Evolutionary conservation across 179 eudicot genomes (phyloP), one percentile per base, ranked within the genome.

Genomic region (Carnegiea gigantea): DNA sequence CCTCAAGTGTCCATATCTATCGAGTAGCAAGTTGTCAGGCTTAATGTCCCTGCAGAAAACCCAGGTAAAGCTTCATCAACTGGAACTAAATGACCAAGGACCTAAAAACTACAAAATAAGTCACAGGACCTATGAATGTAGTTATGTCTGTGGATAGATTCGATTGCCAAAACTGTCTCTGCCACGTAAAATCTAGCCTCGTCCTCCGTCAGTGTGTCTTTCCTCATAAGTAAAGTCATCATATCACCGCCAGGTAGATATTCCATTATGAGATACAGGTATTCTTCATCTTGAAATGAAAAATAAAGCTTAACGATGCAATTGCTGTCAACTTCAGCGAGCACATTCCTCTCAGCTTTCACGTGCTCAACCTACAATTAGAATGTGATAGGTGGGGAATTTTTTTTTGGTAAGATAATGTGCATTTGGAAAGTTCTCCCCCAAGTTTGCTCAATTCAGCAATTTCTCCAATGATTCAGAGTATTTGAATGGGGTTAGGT

Each of bases 211-310:
- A 95, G 87, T 51, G 91, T 93, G 81, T 95, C 98, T 86, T 95
- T 95, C 85, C 98, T 91, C 98, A 95, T 95, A 77, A 95, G 92
- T 80, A 95, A 86, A n/a, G 98, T 95, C 98, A 95, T 95, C 95
- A 95, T 90, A 87, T 95, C 98, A 85, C 98, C 98, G 79, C 98
- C 98, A 78, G 98, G 98, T 71, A 95, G 91, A 90, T 95, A 95
- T 85, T 95, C 98, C 98, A 95, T 95, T 64, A 93, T 91, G 76
- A 95, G 97, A 85, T 95, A 95, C 72, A 95, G 78, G 86, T 80
- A 92, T 77, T 95, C 98, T 2, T 91, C 96, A 89, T 95, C 98
- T 89, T 95, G 98, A 82, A 95, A 95, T 74, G 98, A 95, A 82
- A 90, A 95, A 86, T 92, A 95, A 44, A 95, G 91, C 86, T 93